Percentiles rank a stretch among this genome's conserved stretches.
These are phyloP conservation scores for Pichia rugopelliculosa DNA, from an alignment of 805 yeast species.

Conservation along the genomic window DNA sequence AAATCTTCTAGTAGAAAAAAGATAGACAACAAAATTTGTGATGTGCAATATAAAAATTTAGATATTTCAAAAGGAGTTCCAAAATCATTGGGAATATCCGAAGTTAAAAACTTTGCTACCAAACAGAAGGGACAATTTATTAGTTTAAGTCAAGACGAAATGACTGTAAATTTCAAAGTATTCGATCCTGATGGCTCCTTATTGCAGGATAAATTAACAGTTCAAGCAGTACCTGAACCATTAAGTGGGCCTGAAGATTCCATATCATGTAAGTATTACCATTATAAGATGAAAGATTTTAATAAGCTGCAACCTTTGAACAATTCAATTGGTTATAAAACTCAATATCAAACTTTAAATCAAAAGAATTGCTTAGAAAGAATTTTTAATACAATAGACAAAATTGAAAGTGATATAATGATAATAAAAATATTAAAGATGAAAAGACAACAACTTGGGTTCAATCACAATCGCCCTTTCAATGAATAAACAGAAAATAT, in stretches of 20 bases:
- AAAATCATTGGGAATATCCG: slow-evolving; percentile 25
- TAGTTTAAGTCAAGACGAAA: slow-evolving; percentile 35
- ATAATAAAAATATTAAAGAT: no score
- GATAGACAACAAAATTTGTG: slow-evolving; percentile 27
- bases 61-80: slow-evolving; percentile 40
- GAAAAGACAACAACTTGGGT: no score
- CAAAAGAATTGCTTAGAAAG: no score
- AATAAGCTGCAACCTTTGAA: no score
- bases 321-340: no score
- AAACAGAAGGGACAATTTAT: slow-evolving; percentile 42
- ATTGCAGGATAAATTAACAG: slow-evolving; percentile 15
- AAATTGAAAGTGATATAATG: no score
- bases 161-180: slow-evolving; percentile 35
- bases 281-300: no score
- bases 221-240: slow-evolving; percentile 24
- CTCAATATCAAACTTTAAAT: no score
- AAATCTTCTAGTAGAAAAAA: neutral
- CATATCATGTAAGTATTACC: slow-evolving; percentile 7
- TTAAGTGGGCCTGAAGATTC: slow-evolving; percentile 2
- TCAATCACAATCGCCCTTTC: no score
- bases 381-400: no score
- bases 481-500: no score
- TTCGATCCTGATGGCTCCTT: slow-evolving; percentile 36
- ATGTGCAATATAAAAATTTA: slow-evolving; percentile 35
- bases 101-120: slow-evolving; percentile 6